Evolutionary conservation across 169 alveolate genomes (phyloP), one percentile per base, ranked within the genome.

Genomic region (Fabrea salina): DNA sequence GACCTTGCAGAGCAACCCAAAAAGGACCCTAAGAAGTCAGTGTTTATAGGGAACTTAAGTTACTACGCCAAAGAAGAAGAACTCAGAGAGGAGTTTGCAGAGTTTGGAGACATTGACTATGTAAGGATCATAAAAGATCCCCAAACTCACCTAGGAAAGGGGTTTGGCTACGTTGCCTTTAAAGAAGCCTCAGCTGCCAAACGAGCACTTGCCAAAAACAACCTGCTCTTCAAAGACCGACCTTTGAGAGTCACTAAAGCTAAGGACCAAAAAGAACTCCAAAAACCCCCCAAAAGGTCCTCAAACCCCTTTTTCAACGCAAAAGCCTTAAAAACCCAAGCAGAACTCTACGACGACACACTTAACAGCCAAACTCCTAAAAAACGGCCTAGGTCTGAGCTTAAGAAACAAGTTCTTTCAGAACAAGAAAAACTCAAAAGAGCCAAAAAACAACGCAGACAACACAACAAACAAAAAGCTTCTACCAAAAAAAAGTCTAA

Each of bases 41-140:
- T 61, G 16, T 61, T 61, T 37, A 30, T 61, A 16, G 74, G 74
- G 25, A 61, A 61, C 50, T 37, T 61, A 16, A 25, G 54, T 33
- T 61, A 35, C 39, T 47, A 30, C 25, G 49, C 32, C n/a, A 61
- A 27, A 30, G 74, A 61, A 16, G 74, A 61, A 61, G 74, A 61
- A 61, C 51, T 61, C 11, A 35, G 74, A 51, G 74, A 61, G 39
- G 74, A 61, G 74, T 61, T 61, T 27, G 39, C 32, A 61, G 74
- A 61, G 39, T 61, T 61, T 37, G 74, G 74, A 30, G 74, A 61
- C 32, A 61, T 61, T 33, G 50, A 61, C 1, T 61, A 61, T 37
- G 74, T 61, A 37, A 0, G 74, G 4, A 37, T 61, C 27, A 61
- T 61, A 16, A 27, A 51, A 61, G 50, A 61, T 27, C 74, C 11